These are phyloP conservation scores for Liriodendron chinense DNA, from an alignment of 164 flowering plant genomes.

Conservation along the genomic window DNA sequence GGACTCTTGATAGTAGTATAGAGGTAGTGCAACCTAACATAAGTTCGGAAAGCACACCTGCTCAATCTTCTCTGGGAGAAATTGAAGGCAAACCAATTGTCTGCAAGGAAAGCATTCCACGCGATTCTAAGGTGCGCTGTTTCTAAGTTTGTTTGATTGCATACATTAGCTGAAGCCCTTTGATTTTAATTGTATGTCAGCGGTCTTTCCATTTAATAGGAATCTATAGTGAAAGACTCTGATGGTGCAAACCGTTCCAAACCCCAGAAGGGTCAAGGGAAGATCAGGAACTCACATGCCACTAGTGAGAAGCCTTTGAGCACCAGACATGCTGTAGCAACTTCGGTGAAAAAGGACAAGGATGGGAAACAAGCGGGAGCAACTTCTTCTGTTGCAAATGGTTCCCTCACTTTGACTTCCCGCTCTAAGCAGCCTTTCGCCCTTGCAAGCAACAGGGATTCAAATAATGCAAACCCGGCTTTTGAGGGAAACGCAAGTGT, in stretches of 20 bases:
- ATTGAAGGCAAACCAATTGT: neutral
- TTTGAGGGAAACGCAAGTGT: conserved; percentile 20
- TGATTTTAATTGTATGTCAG: neutral
- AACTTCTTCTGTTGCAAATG: conserved; percentile 35
- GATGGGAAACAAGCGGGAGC: conserved; percentile 37
- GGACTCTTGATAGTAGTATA: neutral
- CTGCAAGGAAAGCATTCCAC: neutral
- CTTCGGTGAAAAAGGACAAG: conserved; percentile 34
- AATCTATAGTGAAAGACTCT: neutral
- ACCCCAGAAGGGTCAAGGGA: conserved; percentile 2
- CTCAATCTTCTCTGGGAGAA: neutral
- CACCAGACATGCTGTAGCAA: conserved; percentile 24
- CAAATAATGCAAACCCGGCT: conserved; percentile 39
- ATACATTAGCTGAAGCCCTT: neutral
- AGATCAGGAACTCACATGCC: neutral
- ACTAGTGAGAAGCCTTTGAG: conserved; percentile 35
- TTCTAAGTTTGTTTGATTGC: neutral
- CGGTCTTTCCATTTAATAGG: neutral
- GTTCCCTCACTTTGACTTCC: conserved; percentile 29
- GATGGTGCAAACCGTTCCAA: neutral
- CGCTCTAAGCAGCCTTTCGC: conserved; percentile 31
- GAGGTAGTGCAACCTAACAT: neutral
- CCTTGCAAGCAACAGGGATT: conserved; percentile 28
- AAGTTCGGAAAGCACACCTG: neutral
- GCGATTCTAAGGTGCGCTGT: neutral